Conservation (phyloP, 177 flowering plant species). For the Vitis hybrid region DNA sequence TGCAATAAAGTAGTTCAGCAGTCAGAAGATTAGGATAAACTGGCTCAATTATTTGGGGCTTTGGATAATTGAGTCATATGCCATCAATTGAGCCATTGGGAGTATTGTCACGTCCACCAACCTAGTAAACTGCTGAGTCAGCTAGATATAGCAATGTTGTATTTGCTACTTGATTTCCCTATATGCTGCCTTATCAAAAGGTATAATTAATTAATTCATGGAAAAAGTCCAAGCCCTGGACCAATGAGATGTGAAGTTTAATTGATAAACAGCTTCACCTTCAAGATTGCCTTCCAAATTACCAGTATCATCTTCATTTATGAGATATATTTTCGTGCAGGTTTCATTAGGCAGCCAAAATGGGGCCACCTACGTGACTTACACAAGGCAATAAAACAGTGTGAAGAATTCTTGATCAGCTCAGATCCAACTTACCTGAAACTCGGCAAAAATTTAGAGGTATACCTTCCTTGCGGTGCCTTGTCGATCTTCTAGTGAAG, state of each 20-base stretch:
- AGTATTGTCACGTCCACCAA: background rate
- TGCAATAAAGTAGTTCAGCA: background rate
- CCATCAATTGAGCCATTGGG: conserved; percentile 2
- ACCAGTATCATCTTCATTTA: conserved; percentile 7
- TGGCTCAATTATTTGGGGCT: background rate
- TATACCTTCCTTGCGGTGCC: conserved; percentile 1
- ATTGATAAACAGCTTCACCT: background rate
- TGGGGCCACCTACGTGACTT: conserved; percentile 53
- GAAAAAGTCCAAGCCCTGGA: no score
- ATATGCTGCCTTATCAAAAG: background rate
- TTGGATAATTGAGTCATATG: background rate
- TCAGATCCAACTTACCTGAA: conserved; percentile 31
- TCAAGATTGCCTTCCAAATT: background rate
- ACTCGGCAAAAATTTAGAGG: conserved; percentile 47
- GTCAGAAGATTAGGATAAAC: background rate
- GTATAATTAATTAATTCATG: no score
- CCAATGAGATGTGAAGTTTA: no score
- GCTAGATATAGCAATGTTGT: background rate
- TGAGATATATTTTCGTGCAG: conserved; percentile 24
- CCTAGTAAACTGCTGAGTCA: background rate
- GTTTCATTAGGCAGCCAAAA: conserved; percentile 53
- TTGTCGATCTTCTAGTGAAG: background rate
- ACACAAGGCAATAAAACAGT: conserved; percentile 48
- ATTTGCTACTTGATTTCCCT: background rate
- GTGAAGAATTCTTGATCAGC: conserved; percentile 35